Evolutionary conservation across 208 protist genomes (phyloP).

Genomic region (Acanthamoeba castellanii): DNA sequence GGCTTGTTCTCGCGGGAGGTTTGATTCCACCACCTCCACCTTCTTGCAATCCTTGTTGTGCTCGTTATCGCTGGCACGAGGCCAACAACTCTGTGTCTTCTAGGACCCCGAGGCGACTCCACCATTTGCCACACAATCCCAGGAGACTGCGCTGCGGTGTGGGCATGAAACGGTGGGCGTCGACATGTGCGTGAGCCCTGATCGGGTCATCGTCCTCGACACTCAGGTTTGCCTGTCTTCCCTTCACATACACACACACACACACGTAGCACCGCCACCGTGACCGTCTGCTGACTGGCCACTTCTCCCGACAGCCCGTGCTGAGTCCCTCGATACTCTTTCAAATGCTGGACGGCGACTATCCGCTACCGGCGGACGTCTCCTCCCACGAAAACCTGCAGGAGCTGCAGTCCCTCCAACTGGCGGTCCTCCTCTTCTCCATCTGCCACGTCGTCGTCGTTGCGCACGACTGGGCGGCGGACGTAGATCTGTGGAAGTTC

Average conservation of each 20-base stretch:
- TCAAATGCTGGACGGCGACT: slow-evolving; percentile 55
- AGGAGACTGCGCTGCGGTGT: slow-evolving; percentile 1
- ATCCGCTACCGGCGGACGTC: slow-evolving; percentile 32
- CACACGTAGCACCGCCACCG: not conserved
- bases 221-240: not conserved
- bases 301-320: not conserved
- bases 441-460: slow-evolving; percentile 36
- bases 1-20: slow-evolving; percentile 30
- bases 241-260: not conserved
- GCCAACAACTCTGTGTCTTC: no score
- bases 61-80: not conserved
- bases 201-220: slow-evolving; percentile 34
- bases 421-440: slow-evolving; percentile 44
- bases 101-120: not conserved
- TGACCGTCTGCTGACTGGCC: not conserved
- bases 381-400: slow-evolving; percentile 53
- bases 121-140: not conserved
- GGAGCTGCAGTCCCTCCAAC: slow-evolving; percentile 50
- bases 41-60: not conserved
- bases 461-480: not conserved
- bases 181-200: slow-evolving; percentile 40
- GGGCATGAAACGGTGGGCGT: slow-evolving; percentile 22
- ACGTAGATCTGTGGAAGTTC: slow-evolving; percentile 51
- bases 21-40: not conserved
- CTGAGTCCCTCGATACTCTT: slow-evolving; percentile 36